These are phyloP conservation scores for Botrytis sinoallii DNA, from an alignment of 2,329 filamentous ascomycete species.

Conservation along the genomic window DNA sequence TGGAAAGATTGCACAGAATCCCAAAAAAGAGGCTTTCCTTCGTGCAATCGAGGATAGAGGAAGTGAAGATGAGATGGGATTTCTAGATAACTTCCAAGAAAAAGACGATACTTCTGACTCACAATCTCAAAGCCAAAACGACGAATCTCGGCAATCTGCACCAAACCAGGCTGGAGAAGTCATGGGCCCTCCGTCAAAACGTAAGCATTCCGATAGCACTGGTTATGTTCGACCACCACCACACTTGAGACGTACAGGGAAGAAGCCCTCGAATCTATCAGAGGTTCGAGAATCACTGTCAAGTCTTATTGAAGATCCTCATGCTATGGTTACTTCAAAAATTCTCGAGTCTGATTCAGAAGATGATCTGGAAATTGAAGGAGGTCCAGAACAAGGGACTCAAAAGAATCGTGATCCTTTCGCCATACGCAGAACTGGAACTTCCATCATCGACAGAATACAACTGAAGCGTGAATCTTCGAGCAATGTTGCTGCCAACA, in stretches of 20 bases:
- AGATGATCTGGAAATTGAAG: conserved; percentile 51
- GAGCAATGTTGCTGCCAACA: conserved; percentile 35
- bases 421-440: conserved; percentile 41
- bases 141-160: conserved; percentile 40
- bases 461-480: conserved; percentile 59
- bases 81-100: conserved; percentile 56
- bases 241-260: conserved; percentile 58
- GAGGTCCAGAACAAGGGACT: conserved; percentile 44
- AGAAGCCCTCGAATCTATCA: conserved; percentile 70
- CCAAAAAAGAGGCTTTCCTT: conserved; percentile 86
- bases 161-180: conserved; percentile 49
- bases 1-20: conserved; percentile 84
- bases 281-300: conserved; percentile 84
- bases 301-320: conserved; percentile 72
- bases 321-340: conserved; percentile 45
- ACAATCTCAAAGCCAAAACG: conserved; percentile 41
- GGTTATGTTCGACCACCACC: conserved; percentile 53
- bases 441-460: conserved; percentile 68
- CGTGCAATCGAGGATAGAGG: conserved; percentile 82
- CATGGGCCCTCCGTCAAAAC: conserved; percentile 38
- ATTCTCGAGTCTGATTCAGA: conserved; percentile 54
- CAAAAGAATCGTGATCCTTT: conserved; percentile 38
- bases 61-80: conserved; percentile 72
- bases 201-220: conserved; percentile 42
- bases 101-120: conserved; percentile 41